Conservation (phyloP, 1,139 yeast genomes). For the Taphrina betulina region DNA sequence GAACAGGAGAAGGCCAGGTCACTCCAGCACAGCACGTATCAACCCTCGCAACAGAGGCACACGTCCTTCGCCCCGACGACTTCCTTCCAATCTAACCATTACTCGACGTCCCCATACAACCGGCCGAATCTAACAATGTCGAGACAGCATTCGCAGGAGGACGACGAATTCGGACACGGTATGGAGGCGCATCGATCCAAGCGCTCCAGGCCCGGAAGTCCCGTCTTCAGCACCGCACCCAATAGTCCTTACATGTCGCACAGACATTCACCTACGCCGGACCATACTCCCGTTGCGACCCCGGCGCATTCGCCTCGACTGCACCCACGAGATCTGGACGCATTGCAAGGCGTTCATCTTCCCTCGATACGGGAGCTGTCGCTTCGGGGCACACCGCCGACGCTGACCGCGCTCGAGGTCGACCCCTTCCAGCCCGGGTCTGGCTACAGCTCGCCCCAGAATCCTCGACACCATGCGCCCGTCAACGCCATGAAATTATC, state of each 20-base stretch:
- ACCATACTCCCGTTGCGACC: slow-evolving; percentile 57
- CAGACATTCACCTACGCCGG: slow-evolving; percentile 51
- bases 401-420: slow-evolving; percentile 45
- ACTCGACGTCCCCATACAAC: slow-evolving; percentile 22
- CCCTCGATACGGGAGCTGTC: slow-evolving; percentile 47
- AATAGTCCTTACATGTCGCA: slow-evolving; percentile 47
- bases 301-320: slow-evolving; percentile 59
- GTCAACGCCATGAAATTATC: slow-evolving; percentile 23
- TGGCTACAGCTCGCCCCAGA: slow-evolving; percentile 26
- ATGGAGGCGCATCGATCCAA: slow-evolving; percentile 48
- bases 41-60: slow-evolving; percentile 26
- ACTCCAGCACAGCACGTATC: slow-evolving; percentile 13
- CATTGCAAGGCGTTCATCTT: slow-evolving; percentile 44
- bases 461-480: slow-evolving; percentile 24
- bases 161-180: slow-evolving; percentile 19
- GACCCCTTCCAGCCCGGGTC: slow-evolving; percentile 33
- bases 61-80: slow-evolving; percentile 33
- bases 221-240: slow-evolving; percentile 63
- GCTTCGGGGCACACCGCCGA: slow-evolving; percentile 45
- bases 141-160: slow-evolving; percentile 35
- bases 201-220: slow-evolving; percentile 77
- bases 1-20: slow-evolving; percentile 49
- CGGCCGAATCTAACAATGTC: slow-evolving; percentile 33
- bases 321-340: slow-evolving; percentile 46
- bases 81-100: slow-evolving; percentile 34